phyloP scores from a whole-genome alignment of 495 filamentous ascomycete species.

The Barbatosphaeria neglecta region DNA sequence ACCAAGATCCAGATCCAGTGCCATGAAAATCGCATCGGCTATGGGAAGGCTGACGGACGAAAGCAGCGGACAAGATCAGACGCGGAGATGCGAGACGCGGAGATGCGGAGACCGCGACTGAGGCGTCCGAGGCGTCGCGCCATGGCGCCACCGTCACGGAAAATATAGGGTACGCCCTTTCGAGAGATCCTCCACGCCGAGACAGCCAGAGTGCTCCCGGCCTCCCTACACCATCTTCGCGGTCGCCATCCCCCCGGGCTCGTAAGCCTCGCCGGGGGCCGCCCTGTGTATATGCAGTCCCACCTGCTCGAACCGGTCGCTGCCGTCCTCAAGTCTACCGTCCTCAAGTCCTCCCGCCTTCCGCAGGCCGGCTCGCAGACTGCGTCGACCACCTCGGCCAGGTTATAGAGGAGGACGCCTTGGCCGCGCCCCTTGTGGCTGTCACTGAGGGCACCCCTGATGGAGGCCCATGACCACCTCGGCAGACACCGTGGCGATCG shows the following conservation, averaged over 20 bases:
- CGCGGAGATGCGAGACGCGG: too few species aligned
- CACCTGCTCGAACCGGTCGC: background rate
- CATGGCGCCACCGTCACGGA: too few species aligned
- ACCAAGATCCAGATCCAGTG: too few species aligned
- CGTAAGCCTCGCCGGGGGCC: background rate
- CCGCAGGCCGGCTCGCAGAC: background rate
- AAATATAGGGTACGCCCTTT: too few species aligned
- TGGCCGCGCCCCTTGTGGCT: background rate
- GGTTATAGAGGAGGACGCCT: background rate
- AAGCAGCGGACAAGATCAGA: too few species aligned
- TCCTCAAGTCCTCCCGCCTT: too few species aligned
- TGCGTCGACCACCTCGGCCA: background rate
- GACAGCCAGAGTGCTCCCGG: too few species aligned
- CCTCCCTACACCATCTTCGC: background rate
- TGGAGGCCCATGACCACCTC: background rate
- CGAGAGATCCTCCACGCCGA: too few species aligned
- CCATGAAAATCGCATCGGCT: too few species aligned
- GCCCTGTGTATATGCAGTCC: background rate
- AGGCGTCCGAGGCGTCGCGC: background rate
- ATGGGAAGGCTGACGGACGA: too few species aligned
- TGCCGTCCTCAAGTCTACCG: too few species aligned
- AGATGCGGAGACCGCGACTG: too few species aligned
- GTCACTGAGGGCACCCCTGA: background rate
- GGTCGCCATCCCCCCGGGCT: background rate
- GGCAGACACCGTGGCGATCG: constrained; percentile 17